Percentiles rank a stretch among this genome's conserved stretches.
phyloP scores from a whole-genome alignment of 805 yeast genomes.

The Starmerella khaoyaiensis region DNA sequence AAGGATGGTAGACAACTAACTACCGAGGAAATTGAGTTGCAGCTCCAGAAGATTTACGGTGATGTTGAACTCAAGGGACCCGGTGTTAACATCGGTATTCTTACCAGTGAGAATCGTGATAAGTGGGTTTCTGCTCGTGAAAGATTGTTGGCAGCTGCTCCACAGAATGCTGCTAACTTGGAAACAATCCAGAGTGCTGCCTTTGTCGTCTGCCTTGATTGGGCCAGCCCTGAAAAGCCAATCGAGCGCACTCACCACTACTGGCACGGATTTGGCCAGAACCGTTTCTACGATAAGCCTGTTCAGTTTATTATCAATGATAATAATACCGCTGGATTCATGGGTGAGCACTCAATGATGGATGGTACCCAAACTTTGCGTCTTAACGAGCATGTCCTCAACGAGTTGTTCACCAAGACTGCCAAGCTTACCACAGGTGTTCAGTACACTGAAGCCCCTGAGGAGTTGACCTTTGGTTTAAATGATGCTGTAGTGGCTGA shows the following conservation, averaged over 20 bases:
- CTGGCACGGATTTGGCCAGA: conserved; percentile 94
- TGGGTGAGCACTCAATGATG: conserved; percentile 96
- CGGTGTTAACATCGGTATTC: conserved; percentile 55
- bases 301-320: conserved; percentile 67
- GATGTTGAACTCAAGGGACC: conserved; percentile 31
- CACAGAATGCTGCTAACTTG: conserved; percentile 48
- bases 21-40: conserved; percentile 35
- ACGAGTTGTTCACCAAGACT: conserved; percentile 41
- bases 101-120: conserved; percentile 79
- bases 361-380: conserved; percentile 94
- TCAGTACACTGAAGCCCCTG: conserved; percentile 24
- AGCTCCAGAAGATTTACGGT: conserved; percentile 43
- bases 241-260: conserved; percentile 72
- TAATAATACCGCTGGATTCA: conserved; percentile 80
- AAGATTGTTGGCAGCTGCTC: conserved; percentile 42
- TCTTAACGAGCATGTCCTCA: conserved; percentile 62
- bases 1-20: conserved; percentile 28
- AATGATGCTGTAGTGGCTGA: conserved; percentile 38
- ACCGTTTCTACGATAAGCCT: conserved; percentile 88
- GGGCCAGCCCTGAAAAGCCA: conserved; percentile 53
- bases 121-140: conserved; percentile 53
- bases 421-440: conserved; percentile 26
- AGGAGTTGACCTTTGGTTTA: conserved; percentile 40
- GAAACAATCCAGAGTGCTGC: conserved; percentile 63
- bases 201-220: conserved; percentile 71